Evolutionary conservation across 228 moss, liverwort and hornwort species (phyloP), one percentile per base, ranked within the genome.

Genomic region (Sphagnum fallax): DNA sequence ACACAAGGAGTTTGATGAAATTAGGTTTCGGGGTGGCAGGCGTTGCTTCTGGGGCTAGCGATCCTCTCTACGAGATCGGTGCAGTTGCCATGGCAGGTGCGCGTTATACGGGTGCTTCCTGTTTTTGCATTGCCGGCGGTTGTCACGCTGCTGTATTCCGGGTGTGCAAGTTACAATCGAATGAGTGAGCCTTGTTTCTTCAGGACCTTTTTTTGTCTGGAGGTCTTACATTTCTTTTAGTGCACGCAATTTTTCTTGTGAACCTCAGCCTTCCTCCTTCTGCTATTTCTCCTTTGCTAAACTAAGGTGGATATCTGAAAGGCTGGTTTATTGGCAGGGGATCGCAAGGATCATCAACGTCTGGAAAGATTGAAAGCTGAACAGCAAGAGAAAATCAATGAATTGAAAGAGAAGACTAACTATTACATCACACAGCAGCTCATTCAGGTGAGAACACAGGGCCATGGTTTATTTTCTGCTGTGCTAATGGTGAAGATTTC

Each of bases 321-420:
- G 32, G 32, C 32, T 32, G 32, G 32, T 32, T 32, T 3, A 32
- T 32, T 32, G 32, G 15, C 87, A 98, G 98, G 89, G 75, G 98
- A 98, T 77, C 86, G 90, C 60, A 93, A 92, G 80, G 98, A 98
- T 72, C 89, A 92, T 59, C 90, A 88, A 74, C 81, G 82, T 32
- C 77, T 98, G 63, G 98, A 98, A 65, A 77, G 89, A 5, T 75
- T 98, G 78, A 88, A 88, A 78, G 78, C 87, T 7, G 98, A 98
- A 81, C 88, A 91, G 50, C 83, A 93, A 72, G 91, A 87, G 32
- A 98, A 98, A 75, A 93, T 98, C 62, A 91, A 98, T 67, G 98
- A 98, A 75, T 73, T 98, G 71, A 98, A 98, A 81, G 98, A 98
- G 76, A 93, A 92, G 79, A 98, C 90, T 5, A 98, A 98, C 73